phyloP scores from a whole-genome alignment of 352 stramenopile genomes.

The Elongisporangium anandrum region DNA sequence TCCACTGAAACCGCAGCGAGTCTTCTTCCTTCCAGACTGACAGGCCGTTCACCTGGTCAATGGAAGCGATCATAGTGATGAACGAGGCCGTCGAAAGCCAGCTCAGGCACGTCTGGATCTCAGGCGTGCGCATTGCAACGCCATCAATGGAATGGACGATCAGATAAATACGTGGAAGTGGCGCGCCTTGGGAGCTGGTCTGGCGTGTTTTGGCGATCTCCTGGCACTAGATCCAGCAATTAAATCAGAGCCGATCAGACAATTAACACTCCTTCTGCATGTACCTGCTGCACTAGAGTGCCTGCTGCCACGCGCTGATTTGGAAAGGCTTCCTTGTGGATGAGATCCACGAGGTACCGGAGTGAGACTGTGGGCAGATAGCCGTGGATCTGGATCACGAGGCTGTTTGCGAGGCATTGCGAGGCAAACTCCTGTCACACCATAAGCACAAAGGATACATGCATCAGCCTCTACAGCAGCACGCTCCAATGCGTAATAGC shows the following conservation, averaged over 20 bases:
- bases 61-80: slow-evolving; percentile 41
- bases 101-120: slow-evolving; percentile 47
- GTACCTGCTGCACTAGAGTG: slow-evolving; percentile 28
- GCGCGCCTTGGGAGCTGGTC: slow-evolving; percentile 4
- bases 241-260: background rate
- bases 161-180: slow-evolving; percentile 23
- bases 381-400: slow-evolving; percentile 50
- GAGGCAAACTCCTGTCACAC: slow-evolving; percentile 34
- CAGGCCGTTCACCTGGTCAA: slow-evolving; percentile 53
- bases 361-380: slow-evolving; percentile 52
- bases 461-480: background rate
- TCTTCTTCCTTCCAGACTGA: slow-evolving; percentile 57
- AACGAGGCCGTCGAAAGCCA: slow-evolving; percentile 34
- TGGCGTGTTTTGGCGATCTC: slow-evolving; percentile 19
- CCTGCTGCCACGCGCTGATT: slow-evolving; percentile 15
- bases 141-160: slow-evolving; percentile 59
- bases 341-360: slow-evolving; percentile 27
- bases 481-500: background rate
- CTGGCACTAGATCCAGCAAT: slow-evolving; percentile 15
- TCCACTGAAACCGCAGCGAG: slow-evolving; percentile 44
- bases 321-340: slow-evolving; percentile 34
- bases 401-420: slow-evolving; percentile 16
- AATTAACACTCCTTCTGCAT: background rate
- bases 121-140: slow-evolving; percentile 27
- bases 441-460: background rate